phyloP scores from a whole-genome alignment of 805 yeast species.

The Zygosaccharomyces kombuchaensis region DNA sequence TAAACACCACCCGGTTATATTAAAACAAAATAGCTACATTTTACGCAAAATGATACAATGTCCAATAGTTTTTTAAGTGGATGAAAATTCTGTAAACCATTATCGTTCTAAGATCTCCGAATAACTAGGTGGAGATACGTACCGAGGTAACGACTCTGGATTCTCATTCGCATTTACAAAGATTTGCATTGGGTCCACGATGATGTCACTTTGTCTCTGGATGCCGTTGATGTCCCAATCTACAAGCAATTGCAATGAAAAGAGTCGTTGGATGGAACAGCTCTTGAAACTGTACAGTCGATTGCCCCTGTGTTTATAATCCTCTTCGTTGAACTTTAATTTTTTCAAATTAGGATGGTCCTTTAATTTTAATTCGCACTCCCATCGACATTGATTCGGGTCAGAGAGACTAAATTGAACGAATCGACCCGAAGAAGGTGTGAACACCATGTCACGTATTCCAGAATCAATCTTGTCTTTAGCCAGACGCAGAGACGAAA shows the following conservation, averaged over 20 bases:
- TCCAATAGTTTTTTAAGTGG: background rate
- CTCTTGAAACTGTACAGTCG: constrained; percentile 31
- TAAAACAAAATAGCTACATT: too few species aligned
- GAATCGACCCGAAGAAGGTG: constrained; percentile 1
- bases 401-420: constrained; percentile 8
- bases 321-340: constrained; percentile 31
- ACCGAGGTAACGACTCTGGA: constrained; percentile 23
- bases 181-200: constrained; percentile 23
- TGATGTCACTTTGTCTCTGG: constrained; percentile 24
- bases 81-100: background rate
- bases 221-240: constrained; percentile 26
- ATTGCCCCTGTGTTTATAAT: constrained; percentile 33
- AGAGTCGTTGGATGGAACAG: constrained; percentile 29
- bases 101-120: constrained; percentile 12
- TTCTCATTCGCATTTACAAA: constrained; percentile 17
- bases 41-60: background rate
- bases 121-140: constrained; percentile 29
- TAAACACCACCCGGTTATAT: too few species aligned
- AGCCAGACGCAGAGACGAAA: constrained; percentile 27
- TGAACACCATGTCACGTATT: background rate
- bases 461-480: constrained; percentile 14
- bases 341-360: constrained; percentile 23
- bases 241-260: constrained; percentile 27
- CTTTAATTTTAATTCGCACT: constrained; percentile 22
- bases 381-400: constrained; percentile 13